Evolutionary conservation across 768 basidiomycete genomes (phyloP), one percentile per base, ranked within the genome.

Genomic region (Termitomyces sp.): DNA sequence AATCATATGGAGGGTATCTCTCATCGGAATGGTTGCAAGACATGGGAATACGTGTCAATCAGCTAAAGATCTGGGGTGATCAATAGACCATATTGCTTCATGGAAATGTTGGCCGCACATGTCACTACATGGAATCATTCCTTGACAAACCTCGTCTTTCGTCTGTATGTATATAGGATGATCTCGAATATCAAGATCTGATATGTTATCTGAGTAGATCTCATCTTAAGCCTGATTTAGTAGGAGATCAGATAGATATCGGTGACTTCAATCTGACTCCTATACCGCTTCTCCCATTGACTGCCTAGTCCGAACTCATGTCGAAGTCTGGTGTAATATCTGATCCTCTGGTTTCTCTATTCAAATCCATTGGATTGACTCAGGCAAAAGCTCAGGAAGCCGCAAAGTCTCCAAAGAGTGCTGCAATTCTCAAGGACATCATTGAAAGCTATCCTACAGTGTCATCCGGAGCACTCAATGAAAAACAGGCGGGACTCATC

Each of bases 341-440:
- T 44, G 70, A 77, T 53, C 64, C 71, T 9, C 62, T 78, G 26
- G 67, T 79, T 18, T 38, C 70, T 20, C 76, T 88, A 38, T 94
- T 95, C 77, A 81, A 85, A 68, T 81, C 85, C 38, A 86, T 94
- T 56, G 92, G 91, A 26, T 76, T 97, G 45, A 76, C 86, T 43
- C 79, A 84, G 58, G 73, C 87, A 53, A 92, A 93, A 69, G 90
- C 94, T 1, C 79, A 80, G 10, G 93, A 97, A 65, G 88, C 90
- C 5, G 84, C 86, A 36, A 91, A 93, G 68, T 88, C 81, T 58
- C 76, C 87, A 3, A 96, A 92, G 76, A 83, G 83, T 66, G 88
- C 92, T 5, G 69, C 79, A 3, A 74, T 86, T 20, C 78, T 95
- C 56, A 84, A 82, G 64, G 81, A 81, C 24, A 79, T 95, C 52